Base-by-base conservation (phyloP, 129 eudicot genomes). In the Sambucus nigra region DNA sequence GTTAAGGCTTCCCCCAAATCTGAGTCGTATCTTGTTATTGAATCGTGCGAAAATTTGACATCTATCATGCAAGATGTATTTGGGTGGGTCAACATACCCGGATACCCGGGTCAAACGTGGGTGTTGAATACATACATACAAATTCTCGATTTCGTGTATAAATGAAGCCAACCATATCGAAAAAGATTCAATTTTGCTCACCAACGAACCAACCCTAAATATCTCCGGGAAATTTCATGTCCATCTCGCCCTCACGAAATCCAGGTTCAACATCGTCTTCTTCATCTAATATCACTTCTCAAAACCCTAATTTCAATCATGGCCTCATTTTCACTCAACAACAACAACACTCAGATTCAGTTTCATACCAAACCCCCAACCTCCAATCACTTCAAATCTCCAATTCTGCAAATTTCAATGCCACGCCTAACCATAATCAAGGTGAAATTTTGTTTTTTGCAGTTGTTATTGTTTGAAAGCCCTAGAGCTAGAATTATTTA, bases 231-330 rank as follows among this genome's bases (percentile, higher is more conserved):
- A 66, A 48, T 81, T 89, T 85, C 83, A 89, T 89, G 97, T 89
- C 97, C 97, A 89, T 78, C 97, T 81, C 74, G 95, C 95, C 97
- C 63, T 62, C 88, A 9, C 73, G 68, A 25, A 76, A 84, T 70
- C 91, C 39, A 32, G 87, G 86, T 74, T 53, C 97, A 74, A 24
- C 70, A 31, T 75, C 92, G 49, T 72, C 94, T 1, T 65, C 82
- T 10, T 45, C 73, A 1, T 44, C 79, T 33, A 26, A 29, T 7
- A n/a, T 18, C 32, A 66, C 29, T 2, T 41, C 54, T 57, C 76
- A 47, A 61, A 73, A 81, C 78, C 82, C 74, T 73, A 79, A 56
- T 59, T 28, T 47, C 39, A 55, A 81, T 58, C 92, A 88, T 88
- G 97, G 88, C 60, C 38, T 64, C 57, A 1, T 26, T 28, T 51